phyloP scores from a whole-genome alignment of 352 stramenopile species.

The Globisporangium cystogenes region DNA sequence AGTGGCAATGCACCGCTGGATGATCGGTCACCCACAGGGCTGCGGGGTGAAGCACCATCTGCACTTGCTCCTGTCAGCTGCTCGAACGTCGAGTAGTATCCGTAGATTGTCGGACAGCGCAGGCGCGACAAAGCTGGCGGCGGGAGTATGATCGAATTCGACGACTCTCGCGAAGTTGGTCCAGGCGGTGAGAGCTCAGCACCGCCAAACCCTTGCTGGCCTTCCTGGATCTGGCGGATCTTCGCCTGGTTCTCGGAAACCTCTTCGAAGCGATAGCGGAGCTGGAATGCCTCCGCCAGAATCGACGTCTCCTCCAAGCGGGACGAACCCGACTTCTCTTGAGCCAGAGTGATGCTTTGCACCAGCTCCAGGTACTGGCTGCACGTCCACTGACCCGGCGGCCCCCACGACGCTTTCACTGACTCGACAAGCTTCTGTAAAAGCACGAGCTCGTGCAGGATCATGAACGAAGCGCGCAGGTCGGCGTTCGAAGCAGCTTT shows the following conservation, averaged over 20 bases:
- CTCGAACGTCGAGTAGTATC: constrained; percentile 74
- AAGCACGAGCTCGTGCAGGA: constrained; percentile 63
- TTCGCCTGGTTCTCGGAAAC: constrained; percentile 51
- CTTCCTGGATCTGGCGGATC: constrained; percentile 13
- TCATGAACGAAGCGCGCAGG: constrained; percentile 58
- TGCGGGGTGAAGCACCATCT: neutral
- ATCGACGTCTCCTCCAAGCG: constrained; percentile 30
- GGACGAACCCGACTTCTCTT: constrained; percentile 31
- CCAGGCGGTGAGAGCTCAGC: neutral
- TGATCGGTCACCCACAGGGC: neutral
- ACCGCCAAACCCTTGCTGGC: constrained; percentile 4
- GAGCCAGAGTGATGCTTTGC: constrained; percentile 45
- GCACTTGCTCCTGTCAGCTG: constrained; percentile 22
- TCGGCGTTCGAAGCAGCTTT: constrained; percentile 19
- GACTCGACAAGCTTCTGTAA: constrained; percentile 48
- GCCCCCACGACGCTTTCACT: constrained; percentile 39
- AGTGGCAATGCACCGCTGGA: constrained; percentile 13
- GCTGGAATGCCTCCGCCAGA: constrained; percentile 37
- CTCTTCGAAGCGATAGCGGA: constrained; percentile 68
- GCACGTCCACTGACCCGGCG: constrained; percentile 36
- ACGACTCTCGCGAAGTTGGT: neutral
- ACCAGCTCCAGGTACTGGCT: constrained; percentile 60
- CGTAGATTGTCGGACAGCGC: constrained; percentile 62
- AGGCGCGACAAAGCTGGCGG: constrained; percentile 23
- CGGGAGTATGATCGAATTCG: constrained; percentile 7